These are phyloP conservation scores for Psilocybe azurescens DNA, from an alignment of 768 basidiomycete genomes.

Conservation along the genomic window DNA sequence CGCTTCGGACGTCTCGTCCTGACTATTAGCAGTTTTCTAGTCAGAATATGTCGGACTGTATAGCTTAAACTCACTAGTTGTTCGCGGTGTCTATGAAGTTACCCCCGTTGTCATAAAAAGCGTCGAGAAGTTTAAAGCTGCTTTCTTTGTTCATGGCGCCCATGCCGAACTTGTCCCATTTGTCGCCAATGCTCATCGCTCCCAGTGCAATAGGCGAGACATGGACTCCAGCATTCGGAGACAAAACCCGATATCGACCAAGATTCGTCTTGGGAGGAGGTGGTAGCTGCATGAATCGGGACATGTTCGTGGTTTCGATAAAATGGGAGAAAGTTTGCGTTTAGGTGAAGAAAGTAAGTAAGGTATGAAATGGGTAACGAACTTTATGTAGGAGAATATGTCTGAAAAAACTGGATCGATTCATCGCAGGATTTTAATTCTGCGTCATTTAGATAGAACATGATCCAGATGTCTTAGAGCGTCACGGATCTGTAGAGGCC, in stretches of 20 bases:
- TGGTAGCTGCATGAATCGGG: slow-evolving; percentile 17
- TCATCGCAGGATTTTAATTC: too few relatives aligned
- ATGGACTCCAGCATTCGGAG: slow-evolving; percentile 41
- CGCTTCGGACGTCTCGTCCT: slow-evolving; percentile 58
- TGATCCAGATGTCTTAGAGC: too few relatives aligned
- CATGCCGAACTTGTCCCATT: slow-evolving; percentile 35
- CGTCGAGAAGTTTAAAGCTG: slow-evolving; percentile 51
- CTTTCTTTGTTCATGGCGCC: slow-evolving; percentile 46
- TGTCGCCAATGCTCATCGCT: slow-evolving; percentile 48
- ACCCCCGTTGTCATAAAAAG: slow-evolving; percentile 34
- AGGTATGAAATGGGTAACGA: too few relatives aligned
- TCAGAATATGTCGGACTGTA: not conserved
- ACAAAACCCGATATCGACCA: slow-evolving; percentile 40
- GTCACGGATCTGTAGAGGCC: too few relatives aligned
- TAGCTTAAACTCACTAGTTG: slow-evolving; percentile 37
- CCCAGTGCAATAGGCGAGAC: slow-evolving; percentile 52
- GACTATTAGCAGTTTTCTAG: slow-evolving; percentile 30
- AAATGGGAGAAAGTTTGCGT: too few relatives aligned
- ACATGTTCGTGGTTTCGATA: slow-evolving; percentile 7
- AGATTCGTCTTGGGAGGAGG: slow-evolving; percentile 37
- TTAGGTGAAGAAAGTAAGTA: too few relatives aligned
- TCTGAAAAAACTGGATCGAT: too few relatives aligned
- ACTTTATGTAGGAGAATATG: too few relatives aligned
- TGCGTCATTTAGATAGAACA: too few relatives aligned
- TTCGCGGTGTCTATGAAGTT: slow-evolving; percentile 58